Percentiles rank a stretch among this genome's conserved stretches.
Conservation (phyloP, 2,329 filamentous ascomycete genomes). For the Fusarium pseudoanthophilum region DNA sequence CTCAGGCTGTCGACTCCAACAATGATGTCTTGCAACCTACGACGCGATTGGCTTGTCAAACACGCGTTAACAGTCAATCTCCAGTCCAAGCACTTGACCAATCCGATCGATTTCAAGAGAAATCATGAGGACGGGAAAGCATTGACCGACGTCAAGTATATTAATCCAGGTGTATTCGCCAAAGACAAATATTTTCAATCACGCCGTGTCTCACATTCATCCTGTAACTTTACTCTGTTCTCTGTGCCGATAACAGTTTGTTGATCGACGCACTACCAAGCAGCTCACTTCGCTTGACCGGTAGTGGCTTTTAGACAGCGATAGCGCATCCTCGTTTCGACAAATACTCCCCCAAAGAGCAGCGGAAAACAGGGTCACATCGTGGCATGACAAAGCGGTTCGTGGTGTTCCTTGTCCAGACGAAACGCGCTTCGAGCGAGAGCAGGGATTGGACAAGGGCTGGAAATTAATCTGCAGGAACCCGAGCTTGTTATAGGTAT, state of each 20-base stretch:
- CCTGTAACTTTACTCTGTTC: background rate
- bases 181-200: background rate
- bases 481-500: slow-evolving; percentile 12
- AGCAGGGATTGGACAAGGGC: slow-evolving; percentile 37
- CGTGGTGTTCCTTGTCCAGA: slow-evolving; percentile 11
- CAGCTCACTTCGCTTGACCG: slow-evolving; percentile 30
- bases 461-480: slow-evolving; percentile 45
- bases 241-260: background rate
- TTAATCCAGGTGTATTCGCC: background rate
- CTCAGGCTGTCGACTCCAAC: background rate
- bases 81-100: background rate
- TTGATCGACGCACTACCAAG: slow-evolving; percentile 4
- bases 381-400: slow-evolving; percentile 16
- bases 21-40: background rate
- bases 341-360: background rate
- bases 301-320: slow-evolving; percentile 1
- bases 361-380: slow-evolving; percentile 4
- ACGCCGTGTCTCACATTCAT: background rate
- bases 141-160: background rate
- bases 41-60: background rate
- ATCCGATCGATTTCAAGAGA: background rate
- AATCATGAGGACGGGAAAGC: background rate
- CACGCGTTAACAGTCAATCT: background rate
- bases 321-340: slow-evolving; percentile 11
- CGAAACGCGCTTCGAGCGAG: slow-evolving; percentile 37